phyloP scores from a whole-genome alignment of 371 early-diverging fungal species.

The Mortierella sp. region DNA sequence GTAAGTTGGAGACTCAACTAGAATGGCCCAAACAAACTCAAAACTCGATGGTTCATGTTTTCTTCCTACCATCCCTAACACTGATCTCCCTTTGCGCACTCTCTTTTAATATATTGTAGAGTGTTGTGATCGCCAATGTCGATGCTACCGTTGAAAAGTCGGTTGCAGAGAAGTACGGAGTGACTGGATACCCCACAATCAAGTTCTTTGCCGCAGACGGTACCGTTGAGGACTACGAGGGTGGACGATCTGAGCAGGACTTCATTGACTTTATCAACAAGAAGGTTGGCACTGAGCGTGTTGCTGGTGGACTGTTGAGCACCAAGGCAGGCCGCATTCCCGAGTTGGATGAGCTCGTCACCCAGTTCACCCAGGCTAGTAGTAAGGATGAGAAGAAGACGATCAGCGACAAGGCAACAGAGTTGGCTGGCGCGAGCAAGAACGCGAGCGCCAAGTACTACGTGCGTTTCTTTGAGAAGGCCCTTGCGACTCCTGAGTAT shows the following conservation, averaged over 20 bases:
- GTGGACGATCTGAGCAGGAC: slow-evolving; percentile 82
- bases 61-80: too few species aligned
- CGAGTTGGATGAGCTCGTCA: slow-evolving; percentile 74
- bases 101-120: slow-evolving; percentile 7
- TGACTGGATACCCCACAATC: slow-evolving; percentile 87
- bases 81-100: too few species aligned
- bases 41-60: too few species aligned
- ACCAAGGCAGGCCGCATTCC: slow-evolving; percentile 77
- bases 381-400: slow-evolving; percentile 54
- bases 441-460: slow-evolving; percentile 72
- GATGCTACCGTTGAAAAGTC: slow-evolving; percentile 80
- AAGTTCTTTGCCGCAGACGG: slow-evolving; percentile 86
- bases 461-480: slow-evolving; percentile 80
- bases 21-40: too few species aligned
- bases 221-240: slow-evolving; percentile 79
- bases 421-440: slow-evolving; percentile 16
- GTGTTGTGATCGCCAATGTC: slow-evolving; percentile 87
- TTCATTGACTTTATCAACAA: slow-evolving; percentile 92
- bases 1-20: slow-evolving; percentile 12
- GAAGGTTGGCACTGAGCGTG: slow-evolving; percentile 84
- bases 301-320: slow-evolving; percentile 71
- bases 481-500: slow-evolving; percentile 67
- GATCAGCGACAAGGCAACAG: slow-evolving; percentile 23
- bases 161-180: slow-evolving; percentile 69
- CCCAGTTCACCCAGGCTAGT: slow-evolving; percentile 69